Conservation (phyloP, 306 rosid genomes). For the Dalbergia cochinchinensis region DNA sequence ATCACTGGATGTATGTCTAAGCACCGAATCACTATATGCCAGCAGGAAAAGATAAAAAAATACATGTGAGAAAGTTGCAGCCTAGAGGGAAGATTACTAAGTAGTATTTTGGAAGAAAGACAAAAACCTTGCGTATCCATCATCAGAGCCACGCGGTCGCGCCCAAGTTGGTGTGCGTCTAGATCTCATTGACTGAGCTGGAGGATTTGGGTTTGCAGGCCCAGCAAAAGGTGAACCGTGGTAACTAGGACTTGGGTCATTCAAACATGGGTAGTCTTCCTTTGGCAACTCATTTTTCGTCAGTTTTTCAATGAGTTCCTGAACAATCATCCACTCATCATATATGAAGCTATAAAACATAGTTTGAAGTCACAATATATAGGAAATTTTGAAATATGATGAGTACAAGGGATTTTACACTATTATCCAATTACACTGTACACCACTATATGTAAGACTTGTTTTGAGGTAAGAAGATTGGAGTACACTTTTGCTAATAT, state of each 20-base stretch:
- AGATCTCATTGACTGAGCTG: conserved; percentile 89
- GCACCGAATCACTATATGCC: conserved; percentile 76
- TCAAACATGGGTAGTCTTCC: conserved; percentile 94
- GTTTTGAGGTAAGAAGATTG: too few species aligned
- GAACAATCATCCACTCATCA: conserved; percentile 46
- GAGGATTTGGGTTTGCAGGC: conserved; percentile 60
- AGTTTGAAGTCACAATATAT: not conserved
- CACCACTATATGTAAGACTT: too few species aligned
- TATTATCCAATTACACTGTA: too few species aligned
- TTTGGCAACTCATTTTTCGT: conserved; percentile 78
- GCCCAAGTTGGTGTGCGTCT: conserved; percentile 94
- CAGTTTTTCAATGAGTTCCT: conserved; percentile 93
- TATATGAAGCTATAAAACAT: conserved; percentile 9
- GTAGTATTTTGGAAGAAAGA: not conserved
- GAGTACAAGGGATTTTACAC: too few species aligned
- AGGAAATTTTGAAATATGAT: too few species aligned
- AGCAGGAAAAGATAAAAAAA: conserved; percentile 37
- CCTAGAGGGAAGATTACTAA: conserved; percentile 27
- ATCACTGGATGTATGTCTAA: conserved; percentile 88
- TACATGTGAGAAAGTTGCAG: conserved; percentile 5
- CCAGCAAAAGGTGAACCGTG: conserved; percentile 67
- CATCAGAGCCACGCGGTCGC: conserved; percentile 87
- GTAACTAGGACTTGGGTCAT: conserved; percentile 81
- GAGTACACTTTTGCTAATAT: too few species aligned
- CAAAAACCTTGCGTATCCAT: conserved; percentile 90